A percentile compares a stretch with the other conserved stretches of the same genome.
Evolutionary conservation across 352 stramenopile species (phyloP).

Genomic region (Albugo candida): DNA sequence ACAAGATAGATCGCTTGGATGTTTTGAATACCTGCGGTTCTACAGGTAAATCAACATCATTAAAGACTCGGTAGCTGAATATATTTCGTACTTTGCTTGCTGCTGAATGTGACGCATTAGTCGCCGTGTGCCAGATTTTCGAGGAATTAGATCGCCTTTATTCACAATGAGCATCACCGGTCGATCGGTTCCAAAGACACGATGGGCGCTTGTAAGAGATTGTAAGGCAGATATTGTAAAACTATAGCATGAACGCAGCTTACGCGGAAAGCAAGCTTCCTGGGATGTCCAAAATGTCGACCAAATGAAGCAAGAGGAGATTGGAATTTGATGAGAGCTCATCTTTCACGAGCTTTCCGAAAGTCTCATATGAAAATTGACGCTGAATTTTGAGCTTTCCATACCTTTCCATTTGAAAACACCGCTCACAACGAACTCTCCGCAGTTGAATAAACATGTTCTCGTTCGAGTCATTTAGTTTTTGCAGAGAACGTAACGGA

Average conservation of each 20-base stretch:
- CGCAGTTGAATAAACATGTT: conserved; percentile 15
- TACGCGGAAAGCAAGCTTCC: conserved; percentile 71
- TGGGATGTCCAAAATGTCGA: conserved; percentile 85
- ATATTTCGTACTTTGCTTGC: conserved; percentile 32
- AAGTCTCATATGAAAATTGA: too few relatives aligned
- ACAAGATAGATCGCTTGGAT: conserved; percentile 60
- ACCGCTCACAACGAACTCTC: conserved; percentile 67
- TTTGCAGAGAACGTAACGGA: conserved; percentile 35
- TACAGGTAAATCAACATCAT: conserved; percentile 3
- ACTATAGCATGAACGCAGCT: neutral
- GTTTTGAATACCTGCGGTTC: conserved; percentile 53
- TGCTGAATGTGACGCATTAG: conserved; percentile 64
- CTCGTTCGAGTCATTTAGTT: conserved; percentile 40
- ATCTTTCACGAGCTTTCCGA: conserved; percentile 7
- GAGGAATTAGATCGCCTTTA: conserved; percentile 78
- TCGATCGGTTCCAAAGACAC: conserved; percentile 75
- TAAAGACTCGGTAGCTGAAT: neutral
- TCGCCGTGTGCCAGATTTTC: conserved; percentile 58
- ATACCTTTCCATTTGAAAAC: conserved; percentile 76
- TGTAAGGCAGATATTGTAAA: too few relatives aligned
- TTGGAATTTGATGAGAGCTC: conserved; percentile 29
- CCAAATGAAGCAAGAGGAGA: conserved; percentile 81
- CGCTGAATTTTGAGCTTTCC: conserved; percentile 50
- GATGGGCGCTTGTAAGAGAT: conserved; percentile 15
- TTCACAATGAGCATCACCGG: conserved; percentile 81